Base-by-base conservation (phyloP, 768 basidiomycete genomes). In the Boletales sp. region DNA sequence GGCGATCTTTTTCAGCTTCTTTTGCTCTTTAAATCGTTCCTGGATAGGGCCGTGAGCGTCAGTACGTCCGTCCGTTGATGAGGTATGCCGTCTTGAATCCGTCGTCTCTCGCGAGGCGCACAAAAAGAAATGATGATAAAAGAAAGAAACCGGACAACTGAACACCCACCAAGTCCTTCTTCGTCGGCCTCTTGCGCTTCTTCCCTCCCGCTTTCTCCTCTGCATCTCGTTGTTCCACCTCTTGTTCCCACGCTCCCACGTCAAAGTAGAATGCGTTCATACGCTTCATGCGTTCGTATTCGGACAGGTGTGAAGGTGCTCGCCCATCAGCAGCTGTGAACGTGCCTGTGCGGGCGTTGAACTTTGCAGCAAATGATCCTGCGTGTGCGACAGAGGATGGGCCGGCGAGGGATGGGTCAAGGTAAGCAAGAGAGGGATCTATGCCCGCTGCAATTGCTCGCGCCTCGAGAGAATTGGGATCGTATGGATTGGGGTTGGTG, bases 201-300 rank as follows among this genome's bases (percentile, higher is more conserved):
- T 81, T 87, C 18, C 78, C 79, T 14, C 74, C 75, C n/a, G 61
- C 77, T 41, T 77, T 82, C 47, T 74, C 74, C 64, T 75, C 69
- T 52, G 64, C 59, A 49, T 68, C 55, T 30, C 75, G 65, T 44
- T 74, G 65, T 25, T 80, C 87, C 4, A 88, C 74, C 28, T 90
- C 80, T 46, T 78, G 56, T 67, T 91, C 84, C 90, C 90, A 93
- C 41, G 76, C 77, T n/a, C 74, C 76, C 18, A 90, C 84, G 55
- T 93, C 90, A 54, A 93, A 93, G 68, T 90, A 93, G 59, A 89
- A 87, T 61, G 85, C 79, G 73, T 86, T 90, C 90, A 92, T 92
- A 38, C 90, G 79, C 28, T 69, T 68, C 60, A 83, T 83, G 6
- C 90, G 82, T 56, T 90, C 89, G 56, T 81, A 88, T 62, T 92